phyloP scores from a whole-genome alignment of 2,329 filamentous ascomycete species.

The Corinectria fuckeliana region DNA sequence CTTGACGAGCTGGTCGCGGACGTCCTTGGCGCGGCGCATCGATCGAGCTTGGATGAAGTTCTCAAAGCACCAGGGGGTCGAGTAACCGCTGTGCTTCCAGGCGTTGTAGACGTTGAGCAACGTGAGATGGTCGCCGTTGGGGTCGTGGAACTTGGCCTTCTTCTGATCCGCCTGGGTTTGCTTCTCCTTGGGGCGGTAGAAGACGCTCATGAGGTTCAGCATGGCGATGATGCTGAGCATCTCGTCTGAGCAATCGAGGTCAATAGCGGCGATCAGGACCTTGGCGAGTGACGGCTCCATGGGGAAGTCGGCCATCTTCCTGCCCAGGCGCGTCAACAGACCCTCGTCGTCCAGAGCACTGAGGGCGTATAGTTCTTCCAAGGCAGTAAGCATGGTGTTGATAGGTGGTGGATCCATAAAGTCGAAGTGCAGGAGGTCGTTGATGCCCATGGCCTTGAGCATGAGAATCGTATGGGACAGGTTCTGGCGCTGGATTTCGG shows the following conservation, averaged over 20 bases:
- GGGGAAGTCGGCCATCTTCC: slow-evolving; percentile 98
- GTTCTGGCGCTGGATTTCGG: slow-evolving; percentile 96
- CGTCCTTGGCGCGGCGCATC: slow-evolving; percentile 89
- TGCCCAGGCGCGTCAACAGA: slow-evolving; percentile 84
- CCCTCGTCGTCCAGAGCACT: slow-evolving; percentile 95
- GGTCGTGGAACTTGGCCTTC: slow-evolving; percentile 96
- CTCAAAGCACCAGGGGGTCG: slow-evolving; percentile 92
- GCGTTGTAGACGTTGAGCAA: slow-evolving; percentile 95
- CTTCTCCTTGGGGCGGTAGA: slow-evolving; percentile 97
- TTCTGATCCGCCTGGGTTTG: slow-evolving; percentile 96
- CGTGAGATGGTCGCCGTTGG: slow-evolving; percentile 91
- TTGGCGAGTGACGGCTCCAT: slow-evolving; percentile 96
- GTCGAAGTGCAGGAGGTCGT: slow-evolving; percentile 95
- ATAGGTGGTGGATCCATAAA: slow-evolving; percentile 99
- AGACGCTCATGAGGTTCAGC: slow-evolving; percentile 85
- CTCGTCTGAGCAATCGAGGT: slow-evolving; percentile 90
- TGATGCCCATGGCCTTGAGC: slow-evolving; percentile 99
- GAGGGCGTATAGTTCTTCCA: slow-evolving; percentile 93
- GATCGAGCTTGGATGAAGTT: slow-evolving; percentile 95
- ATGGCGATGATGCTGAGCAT: slow-evolving; percentile 94
- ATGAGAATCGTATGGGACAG: slow-evolving; percentile 92
- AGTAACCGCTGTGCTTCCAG: slow-evolving; percentile 89
- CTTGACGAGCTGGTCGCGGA: slow-evolving; percentile 87
- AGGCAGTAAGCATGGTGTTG: slow-evolving; percentile 94
- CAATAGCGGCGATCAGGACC: slow-evolving; percentile 84